Conservation (phyloP, 208 protist genomes). For the Crithidia mellificae region DNA sequence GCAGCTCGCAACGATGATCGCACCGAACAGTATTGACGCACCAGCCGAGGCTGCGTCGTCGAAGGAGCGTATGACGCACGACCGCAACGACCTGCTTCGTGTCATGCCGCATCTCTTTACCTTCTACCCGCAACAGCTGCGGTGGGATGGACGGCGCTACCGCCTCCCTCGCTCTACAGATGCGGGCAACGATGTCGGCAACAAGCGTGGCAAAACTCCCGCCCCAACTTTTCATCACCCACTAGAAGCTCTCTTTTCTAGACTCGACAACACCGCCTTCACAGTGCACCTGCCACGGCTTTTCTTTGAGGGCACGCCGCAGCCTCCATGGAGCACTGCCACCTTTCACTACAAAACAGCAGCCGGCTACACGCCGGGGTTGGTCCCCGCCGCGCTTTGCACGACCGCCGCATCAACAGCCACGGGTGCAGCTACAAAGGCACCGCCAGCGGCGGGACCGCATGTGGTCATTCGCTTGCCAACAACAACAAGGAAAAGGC, state of each 20-base stretch:
- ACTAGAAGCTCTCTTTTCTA: constrained; percentile 43
- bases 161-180: constrained; percentile 25
- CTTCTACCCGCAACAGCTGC: constrained; percentile 33
- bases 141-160: constrained; percentile 38
- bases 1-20: background rate
- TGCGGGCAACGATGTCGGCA: too few relatives aligned
- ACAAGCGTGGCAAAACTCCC: too few relatives aligned
- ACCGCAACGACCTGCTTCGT: constrained; percentile 7
- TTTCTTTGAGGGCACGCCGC: constrained; percentile 16
- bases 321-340: constrained; percentile 1
- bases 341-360: constrained; percentile 14
- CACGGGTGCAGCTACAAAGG: too few relatives aligned
- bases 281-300: constrained; percentile 16
- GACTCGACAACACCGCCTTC: constrained; percentile 21
- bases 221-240: constrained; percentile 35
- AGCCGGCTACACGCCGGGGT: constrained; percentile 8
- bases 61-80: background rate
- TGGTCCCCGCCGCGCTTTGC: background rate
- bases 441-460: too few relatives aligned
- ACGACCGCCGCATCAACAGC: too few relatives aligned
- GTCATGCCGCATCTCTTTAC: constrained; percentile 33
- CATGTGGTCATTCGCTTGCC: too few relatives aligned
- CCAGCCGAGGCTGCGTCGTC: too few relatives aligned
- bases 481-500: too few relatives aligned
- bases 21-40: too few relatives aligned